Evolutionary conservation across 2,329 filamentous ascomycete genomes (phyloP), one percentile per base, ranked within the genome.

Genomic region (Diaporthe ampelina): DNA sequence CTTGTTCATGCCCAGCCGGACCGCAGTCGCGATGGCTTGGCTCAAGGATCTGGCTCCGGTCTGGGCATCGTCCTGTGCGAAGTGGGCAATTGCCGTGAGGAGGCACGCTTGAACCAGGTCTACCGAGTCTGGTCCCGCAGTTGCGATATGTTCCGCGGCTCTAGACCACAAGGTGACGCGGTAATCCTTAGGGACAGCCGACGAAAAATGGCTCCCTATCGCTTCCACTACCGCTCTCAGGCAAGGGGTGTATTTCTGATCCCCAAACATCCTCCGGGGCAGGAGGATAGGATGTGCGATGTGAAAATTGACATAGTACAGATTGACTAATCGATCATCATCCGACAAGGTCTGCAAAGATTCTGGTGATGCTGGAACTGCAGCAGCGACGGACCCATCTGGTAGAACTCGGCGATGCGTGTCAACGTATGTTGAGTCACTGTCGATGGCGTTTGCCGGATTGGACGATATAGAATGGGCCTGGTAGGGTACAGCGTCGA

Each of bases 61-160:
- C 35, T 58, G 56, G 21, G 9, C 32, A 32, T 58, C 21, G 29
- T 58, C 56, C 4, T n/a, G 56, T n/a, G 56, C 56, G 8, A 58
- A 58, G 6, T 58, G 56, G n/a, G 56, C 32, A 26, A 58, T 37
- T 37, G 56, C 56, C 56, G n/a, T 58, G 19, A 58, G 56, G 11
- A 58, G 56, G 29, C 32, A 58, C 5, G 56, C 56, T n/a, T 58
- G 56, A 17, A 58, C 56, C 56, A 58, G 56, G 11, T 58, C 56
- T 24, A 37, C 56, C 8, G 56, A 37, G 56, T 58, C 56, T 58
- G 32, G 32, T 9, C 56, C 56, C n/a, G 56, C 56, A 37, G 19
- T 4, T 58, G 21, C 32, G 11, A 58, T 58, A 37, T 58, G 56
- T 7, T 58, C 56, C 9, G 21, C 19, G 8, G 56, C 56, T 24